Percentiles rank a stretch among this genome's conserved stretches.
Evolutionary conservation across 2,329 filamentous ascomycete species (phyloP).

Genomic region (Exophiala calicioides): DNA sequence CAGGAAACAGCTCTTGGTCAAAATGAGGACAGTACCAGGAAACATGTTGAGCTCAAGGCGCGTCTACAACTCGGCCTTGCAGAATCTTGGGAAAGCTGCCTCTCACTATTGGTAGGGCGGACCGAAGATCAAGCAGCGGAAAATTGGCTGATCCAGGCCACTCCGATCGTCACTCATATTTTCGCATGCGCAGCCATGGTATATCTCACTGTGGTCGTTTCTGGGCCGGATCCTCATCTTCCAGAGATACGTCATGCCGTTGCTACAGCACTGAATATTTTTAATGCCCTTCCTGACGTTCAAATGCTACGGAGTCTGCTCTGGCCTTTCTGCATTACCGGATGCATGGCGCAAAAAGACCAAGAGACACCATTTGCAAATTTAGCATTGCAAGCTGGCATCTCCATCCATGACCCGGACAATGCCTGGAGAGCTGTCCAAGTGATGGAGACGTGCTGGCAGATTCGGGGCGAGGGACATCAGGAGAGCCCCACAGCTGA

Average conservation of each 20-base stretch:
- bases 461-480: too few species aligned
- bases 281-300: not conserved
- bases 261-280: too few species aligned
- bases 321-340: conserved; percentile 7
- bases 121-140: not conserved
- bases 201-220: too few species aligned
- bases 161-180: too few species aligned
- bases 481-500: too few species aligned
- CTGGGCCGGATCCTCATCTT: too few species aligned
- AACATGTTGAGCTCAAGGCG: not conserved
- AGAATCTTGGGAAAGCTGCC: conserved; percentile 1
- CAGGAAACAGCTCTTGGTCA: not conserved
- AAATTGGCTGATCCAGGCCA: too few species aligned
- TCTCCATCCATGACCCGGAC: not conserved
- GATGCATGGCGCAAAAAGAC: conserved; percentile 7
- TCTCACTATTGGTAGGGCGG: not conserved
- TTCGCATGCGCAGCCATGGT: too few species aligned
- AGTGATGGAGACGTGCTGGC: too few species aligned
- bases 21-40: not conserved
- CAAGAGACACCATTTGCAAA: conserved; percentile 3
- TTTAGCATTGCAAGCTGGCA: not conserved
- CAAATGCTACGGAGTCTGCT: conserved; percentile 1
- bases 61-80: not conserved
- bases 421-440: too few species aligned
- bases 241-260: too few species aligned